Base-by-base conservation (phyloP, 306 rosid genomes). In the Phaseolus lunatus region DNA sequence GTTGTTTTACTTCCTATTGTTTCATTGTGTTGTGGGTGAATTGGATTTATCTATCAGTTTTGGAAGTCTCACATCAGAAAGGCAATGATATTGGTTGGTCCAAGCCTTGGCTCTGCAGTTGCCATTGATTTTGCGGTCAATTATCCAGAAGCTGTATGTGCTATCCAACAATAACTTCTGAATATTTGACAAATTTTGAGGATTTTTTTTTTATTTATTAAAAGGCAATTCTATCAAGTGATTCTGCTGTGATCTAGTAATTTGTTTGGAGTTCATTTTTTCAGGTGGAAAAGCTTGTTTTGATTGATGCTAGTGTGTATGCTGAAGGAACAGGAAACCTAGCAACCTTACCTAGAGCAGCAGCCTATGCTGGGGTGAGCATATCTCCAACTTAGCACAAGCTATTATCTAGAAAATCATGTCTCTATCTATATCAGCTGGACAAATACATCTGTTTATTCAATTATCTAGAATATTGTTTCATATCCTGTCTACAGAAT, bases 91-190 rank as follows among this genome's bases (percentile, higher is more conserved):
- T 70, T 92, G 78, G 91, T 92, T 57, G 96, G 97, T 78, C 93
- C 96, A 70, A 90, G 96, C 89, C 96, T 92, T 54, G 97, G 96
- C 63, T 89, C 97, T 80, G 96, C 97, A 54, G 88, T 90, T 63
- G 96, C 96, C 74, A 89, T 92, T 37, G 97, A 92, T 84, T 92
- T 92, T 82, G 87, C 93, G 0, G 87, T 84, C 82, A 83, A 81
- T 76, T 70, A 90, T 85, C 97, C 97, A 18, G 93, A 89, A 85
- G 96, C 97, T 53, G 97, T 89, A 81, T 5, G 96, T 84, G 75
- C 69, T 65, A 67, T 64, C 52, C 16, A 15, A 65, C 69, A 57
- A 63, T 73, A 50, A 29, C 18, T 54, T 35, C n/a, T 35, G 49
- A 37, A 10, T 64, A n/a, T n/a, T 62, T 33, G n/a, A 29, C 47